These are phyloP conservation scores for Vaccinium myrtillus DNA, from an alignment of 148 eudicot species.

Conservation along the genomic window DNA sequence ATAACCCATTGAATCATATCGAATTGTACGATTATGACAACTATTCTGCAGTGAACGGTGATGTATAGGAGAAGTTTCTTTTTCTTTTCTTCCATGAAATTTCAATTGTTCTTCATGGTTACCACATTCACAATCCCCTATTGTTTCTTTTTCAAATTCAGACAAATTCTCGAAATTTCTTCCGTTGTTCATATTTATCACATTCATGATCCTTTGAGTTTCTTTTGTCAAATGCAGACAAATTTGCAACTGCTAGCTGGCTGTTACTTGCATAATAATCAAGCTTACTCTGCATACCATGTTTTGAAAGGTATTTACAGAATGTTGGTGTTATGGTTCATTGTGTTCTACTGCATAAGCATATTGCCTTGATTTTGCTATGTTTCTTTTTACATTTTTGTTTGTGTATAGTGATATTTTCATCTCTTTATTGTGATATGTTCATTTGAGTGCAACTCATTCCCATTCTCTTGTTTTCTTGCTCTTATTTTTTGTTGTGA, in stretches of 20 bases:
- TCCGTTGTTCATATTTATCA: not conserved
- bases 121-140: not conserved
- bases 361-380: not conserved
- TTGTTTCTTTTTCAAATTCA: not conserved
- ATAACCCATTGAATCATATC: no score
- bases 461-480: conserved; percentile 20
- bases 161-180: not conserved
- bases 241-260: conserved; percentile 80
- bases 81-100: conserved; percentile 6
- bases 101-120: conserved; percentile 1
- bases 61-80: not conserved
- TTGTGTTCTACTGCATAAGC: not conserved
- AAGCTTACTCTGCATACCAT: conserved; percentile 85
- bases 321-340: not conserved
- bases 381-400: not conserved
- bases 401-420: conserved; percentile 3
- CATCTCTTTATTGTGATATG: not conserved
- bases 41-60: not conserved
- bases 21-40: no score
- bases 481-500: conserved; percentile 19
- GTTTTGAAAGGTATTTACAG: conserved; percentile 64
- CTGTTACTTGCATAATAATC: conserved; percentile 85
- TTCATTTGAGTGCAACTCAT: not conserved
- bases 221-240: conserved; percentile 45
- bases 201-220: not conserved